These are phyloP conservation scores for Trichosphaerium sp. DNA, from an alignment of 78 protist genomes.

Conservation along the genomic window DNA sequence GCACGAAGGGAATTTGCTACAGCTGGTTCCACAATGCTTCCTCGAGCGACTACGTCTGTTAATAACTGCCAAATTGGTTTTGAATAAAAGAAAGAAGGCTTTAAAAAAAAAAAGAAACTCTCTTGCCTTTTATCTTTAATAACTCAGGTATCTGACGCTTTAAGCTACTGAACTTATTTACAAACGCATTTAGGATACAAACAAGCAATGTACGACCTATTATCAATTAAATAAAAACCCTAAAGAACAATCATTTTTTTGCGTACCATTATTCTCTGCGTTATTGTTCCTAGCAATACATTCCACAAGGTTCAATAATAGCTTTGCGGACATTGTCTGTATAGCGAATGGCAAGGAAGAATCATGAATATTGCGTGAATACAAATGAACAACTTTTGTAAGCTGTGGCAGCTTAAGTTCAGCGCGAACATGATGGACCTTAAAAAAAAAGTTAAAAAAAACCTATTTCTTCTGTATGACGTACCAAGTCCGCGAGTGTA, in stretches of 20 bases:
- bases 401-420: slow-evolving; percentile 44
- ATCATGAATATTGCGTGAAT: slow-evolving; percentile 59
- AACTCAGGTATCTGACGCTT: slow-evolving; percentile 7
- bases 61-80: background rate
- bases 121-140: background rate
- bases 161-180: slow-evolving; percentile 36
- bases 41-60: too few relatives aligned
- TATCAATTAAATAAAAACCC: background rate
- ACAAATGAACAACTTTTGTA: slow-evolving; percentile 22
- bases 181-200: slow-evolving; percentile 36
- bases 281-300: slow-evolving; percentile 8
- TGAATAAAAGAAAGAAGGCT: background rate
- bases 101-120: too few relatives aligned
- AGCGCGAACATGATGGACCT: slow-evolving; percentile 57
- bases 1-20: too few relatives aligned
- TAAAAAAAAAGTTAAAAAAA: background rate
- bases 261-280: background rate
- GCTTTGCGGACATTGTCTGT: slow-evolving; percentile 61
- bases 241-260: background rate
- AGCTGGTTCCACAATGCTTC: too few relatives aligned
- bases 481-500: slow-evolving; percentile 61
- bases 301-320: slow-evolving; percentile 72
- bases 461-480: background rate
- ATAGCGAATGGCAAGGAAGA: slow-evolving; percentile 26
- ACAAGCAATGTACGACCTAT: slow-evolving; percentile 31